Evolutionary conservation across 2,329 filamentous ascomycete species (phyloP).

Genomic region (Anthostomella pinea): DNA sequence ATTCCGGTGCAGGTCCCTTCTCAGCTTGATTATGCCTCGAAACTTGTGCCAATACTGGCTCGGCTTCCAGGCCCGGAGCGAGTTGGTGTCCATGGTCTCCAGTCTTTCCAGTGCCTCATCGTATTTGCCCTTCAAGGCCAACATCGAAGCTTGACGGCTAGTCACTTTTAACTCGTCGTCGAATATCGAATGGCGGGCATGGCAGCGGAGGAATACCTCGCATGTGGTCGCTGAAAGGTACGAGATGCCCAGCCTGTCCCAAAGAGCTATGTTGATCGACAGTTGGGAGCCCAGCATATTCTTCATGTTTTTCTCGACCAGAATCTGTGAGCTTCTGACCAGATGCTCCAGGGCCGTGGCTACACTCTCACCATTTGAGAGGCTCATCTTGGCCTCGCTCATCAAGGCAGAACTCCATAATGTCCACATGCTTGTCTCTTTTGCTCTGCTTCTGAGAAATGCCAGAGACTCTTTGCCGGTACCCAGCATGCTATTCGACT

Average conservation of each 20-base stretch:
- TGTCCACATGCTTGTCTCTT: slow-evolving; percentile 81
- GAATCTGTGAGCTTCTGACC: slow-evolving; percentile 77
- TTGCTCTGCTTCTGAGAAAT: slow-evolving; percentile 82
- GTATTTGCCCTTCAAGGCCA: slow-evolving; percentile 67
- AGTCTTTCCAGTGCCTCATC: slow-evolving; percentile 62
- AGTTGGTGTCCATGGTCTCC: slow-evolving; percentile 56
- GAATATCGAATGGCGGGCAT: slow-evolving; percentile 55
- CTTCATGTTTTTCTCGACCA: slow-evolving; percentile 72
- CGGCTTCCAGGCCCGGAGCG: slow-evolving; percentile 70
- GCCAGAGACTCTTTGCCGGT: slow-evolving; percentile 77
- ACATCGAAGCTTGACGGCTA: slow-evolving; percentile 66
- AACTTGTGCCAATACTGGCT: slow-evolving; percentile 71
- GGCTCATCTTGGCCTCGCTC: slow-evolving; percentile 77
- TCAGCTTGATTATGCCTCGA: slow-evolving; percentile 63
- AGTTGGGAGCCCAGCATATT: slow-evolving; percentile 72
- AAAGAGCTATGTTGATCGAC: slow-evolving; percentile 69
- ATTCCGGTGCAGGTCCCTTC: slow-evolving; percentile 56
- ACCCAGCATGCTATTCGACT: slow-evolving; percentile 70
- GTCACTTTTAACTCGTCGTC: slow-evolving; percentile 77
- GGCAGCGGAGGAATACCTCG: slow-evolving; percentile 73
- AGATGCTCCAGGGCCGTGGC: slow-evolving; percentile 70
- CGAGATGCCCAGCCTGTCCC: slow-evolving; percentile 68
- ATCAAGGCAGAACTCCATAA: slow-evolving; percentile 80
- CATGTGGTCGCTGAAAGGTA: slow-evolving; percentile 58
- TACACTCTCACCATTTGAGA: slow-evolving; percentile 67